phyloP scores from a whole-genome alignment of 169 alveolate species.

The Plasmodium sp. region DNA sequence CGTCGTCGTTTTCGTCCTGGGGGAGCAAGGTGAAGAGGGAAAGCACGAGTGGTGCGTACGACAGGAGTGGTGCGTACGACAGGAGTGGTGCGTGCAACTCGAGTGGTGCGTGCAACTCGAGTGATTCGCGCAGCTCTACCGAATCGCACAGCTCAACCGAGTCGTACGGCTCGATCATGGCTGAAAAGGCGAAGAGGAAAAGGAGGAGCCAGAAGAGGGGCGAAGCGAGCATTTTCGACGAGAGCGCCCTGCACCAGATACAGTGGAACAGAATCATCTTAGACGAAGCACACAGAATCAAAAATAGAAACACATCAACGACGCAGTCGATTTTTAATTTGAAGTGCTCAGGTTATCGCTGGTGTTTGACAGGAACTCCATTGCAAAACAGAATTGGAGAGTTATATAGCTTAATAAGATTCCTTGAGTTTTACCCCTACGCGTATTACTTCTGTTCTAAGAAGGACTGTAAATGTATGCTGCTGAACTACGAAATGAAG shows the following conservation, averaged over 20 bases:
- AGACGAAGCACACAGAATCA: constrained; percentile 98
- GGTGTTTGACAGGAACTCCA: constrained; percentile 98
- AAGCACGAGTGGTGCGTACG: background rate
- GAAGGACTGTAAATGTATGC: constrained; percentile 87
- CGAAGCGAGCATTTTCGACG: constrained; percentile 75
- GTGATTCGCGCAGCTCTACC: background rate
- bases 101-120: background rate
- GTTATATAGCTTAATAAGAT: constrained; percentile 94
- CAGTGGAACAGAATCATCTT: constrained; percentile 91
- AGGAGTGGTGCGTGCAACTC: background rate
- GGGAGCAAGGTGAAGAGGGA: background rate
- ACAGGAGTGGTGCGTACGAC: background rate
- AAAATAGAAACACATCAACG: constrained; percentile 93
- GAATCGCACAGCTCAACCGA: background rate
- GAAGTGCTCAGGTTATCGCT: constrained; percentile 87
- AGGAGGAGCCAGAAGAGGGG: background rate
- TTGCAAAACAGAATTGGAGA: constrained; percentile 97
- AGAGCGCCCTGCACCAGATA: constrained; percentile 76
- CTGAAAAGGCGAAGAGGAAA: constrained; percentile 1
- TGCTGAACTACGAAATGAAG: constrained; percentile 81
- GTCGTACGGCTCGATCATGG: constrained; percentile 53
- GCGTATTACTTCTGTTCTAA: constrained; percentile 93
- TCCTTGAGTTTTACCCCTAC: constrained; percentile 93
- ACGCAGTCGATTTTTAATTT: constrained; percentile 82
- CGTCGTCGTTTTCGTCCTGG: background rate